These are phyloP conservation scores for Moesziomyces antarcticus DNA, from an alignment of 1,284 basidiomycete genomes.

Conservation along the genomic window DNA sequence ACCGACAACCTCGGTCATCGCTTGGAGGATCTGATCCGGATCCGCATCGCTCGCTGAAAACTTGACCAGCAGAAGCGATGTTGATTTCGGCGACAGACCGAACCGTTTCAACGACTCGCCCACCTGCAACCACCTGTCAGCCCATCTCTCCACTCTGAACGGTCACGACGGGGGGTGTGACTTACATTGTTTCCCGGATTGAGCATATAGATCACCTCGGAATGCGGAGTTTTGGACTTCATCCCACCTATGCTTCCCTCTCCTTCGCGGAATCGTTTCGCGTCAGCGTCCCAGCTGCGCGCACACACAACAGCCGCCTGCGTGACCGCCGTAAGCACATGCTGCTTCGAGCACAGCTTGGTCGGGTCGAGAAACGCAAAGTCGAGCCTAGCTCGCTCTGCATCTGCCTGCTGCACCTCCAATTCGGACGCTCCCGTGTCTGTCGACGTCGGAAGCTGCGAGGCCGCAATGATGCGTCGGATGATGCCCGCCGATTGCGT, in stretches of 20 bases:
- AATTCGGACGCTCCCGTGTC: slow-evolving; percentile 2
- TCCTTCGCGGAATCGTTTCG: slow-evolving; percentile 23
- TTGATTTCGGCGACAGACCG: slow-evolving; percentile 35
- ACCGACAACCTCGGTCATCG: slow-evolving; percentile 36
- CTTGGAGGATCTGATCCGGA: slow-evolving; percentile 7
- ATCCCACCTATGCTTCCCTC: slow-evolving; percentile 40
- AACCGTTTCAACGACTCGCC: slow-evolving; percentile 50
- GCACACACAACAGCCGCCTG: slow-evolving; percentile 45
- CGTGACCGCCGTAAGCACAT: slow-evolving; percentile 31
- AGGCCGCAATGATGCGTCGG: slow-evolving; percentile 39
- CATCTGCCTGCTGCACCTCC: slow-evolving; percentile 19
- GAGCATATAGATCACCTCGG: slow-evolving; percentile 48
- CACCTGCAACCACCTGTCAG: slow-evolving; percentile 11
- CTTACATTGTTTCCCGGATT: slow-evolving; percentile 49
- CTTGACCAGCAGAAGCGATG: slow-evolving; percentile 41
- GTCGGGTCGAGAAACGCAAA: slow-evolving; percentile 53
- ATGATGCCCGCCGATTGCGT: slow-evolving; percentile 39
- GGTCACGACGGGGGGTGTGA: no score
- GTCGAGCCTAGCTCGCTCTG: slow-evolving; percentile 30
- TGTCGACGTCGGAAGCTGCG: slow-evolving; percentile 24
- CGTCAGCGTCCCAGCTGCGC: slow-evolving; percentile 22
- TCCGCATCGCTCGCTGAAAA: slow-evolving; percentile 22
- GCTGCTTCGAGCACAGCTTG: slow-evolving; percentile 36
- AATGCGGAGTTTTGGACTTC: slow-evolving; percentile 51
- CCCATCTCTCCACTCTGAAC: background rate